Evolutionary conservation across 805 yeast species (phyloP), one percentile per base, ranked within the genome.

Genomic region (Kregervanrija fluxuum): DNA sequence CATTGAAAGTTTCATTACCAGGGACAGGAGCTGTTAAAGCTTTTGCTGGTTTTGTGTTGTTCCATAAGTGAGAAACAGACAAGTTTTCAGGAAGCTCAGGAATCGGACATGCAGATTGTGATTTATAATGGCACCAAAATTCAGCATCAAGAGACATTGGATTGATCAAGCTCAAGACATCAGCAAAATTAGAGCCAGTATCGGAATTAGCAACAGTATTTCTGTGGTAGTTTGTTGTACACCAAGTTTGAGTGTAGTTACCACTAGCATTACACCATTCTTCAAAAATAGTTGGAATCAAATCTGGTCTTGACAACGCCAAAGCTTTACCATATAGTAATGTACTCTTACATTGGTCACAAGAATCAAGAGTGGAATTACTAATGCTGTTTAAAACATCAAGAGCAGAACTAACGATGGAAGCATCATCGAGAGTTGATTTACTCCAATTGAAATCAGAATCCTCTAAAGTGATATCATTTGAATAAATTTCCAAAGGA

Each of bases 41-140:
- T 44, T 59, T 66, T 50, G 48, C 66, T 46, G 60, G 76, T 52
- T 67, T 71, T 8, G 46, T 38, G 33, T 54, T 57, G 4, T 76
- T 74, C 74, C 75, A 71, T 65, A 71, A 59, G 28, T 62, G 48
- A 15, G 67, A 56, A 41, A 70, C 53, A 49, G 77, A 73, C 48
- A 74, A 59, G 45, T 68, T 67, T 14, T 30, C 15, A 1, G 80
- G 81, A 3, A 79, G 68, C 13, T 58, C 59, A 5, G 87, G 88
- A 33, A 74, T 62, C 4, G 66, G 56, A 60, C 89, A 82, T 11
- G 71, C 69, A 40, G 67, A 65, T 46, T 61, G 68, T 40, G 70
- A 67, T 51, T 70, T 62, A 57, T 62, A 74, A 60, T 76, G 71
- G 59, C 90, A 82, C 62, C 79, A 77, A 53, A 79, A 79, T 37